Conservation (phyloP, 176 grass and related monocot species). For the Bolboschoenus planiculmis region DNA sequence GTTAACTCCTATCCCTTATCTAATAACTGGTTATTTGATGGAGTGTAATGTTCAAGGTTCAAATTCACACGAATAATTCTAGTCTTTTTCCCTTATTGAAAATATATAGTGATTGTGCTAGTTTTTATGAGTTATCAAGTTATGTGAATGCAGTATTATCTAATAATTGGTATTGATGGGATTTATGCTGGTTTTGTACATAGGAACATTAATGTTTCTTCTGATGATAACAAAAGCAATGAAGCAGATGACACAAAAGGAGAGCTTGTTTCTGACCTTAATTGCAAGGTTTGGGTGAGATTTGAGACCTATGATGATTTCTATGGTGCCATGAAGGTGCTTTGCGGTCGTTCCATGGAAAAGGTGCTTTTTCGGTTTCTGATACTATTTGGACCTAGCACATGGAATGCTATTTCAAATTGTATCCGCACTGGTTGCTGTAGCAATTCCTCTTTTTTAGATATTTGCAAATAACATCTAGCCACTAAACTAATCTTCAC, state of each 20-base stretch:
- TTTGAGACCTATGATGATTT: conserved; percentile 81
- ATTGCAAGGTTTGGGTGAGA: conserved; percentile 85
- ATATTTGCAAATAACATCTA: neutral
- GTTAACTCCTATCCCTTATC: neutral
- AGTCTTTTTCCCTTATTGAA: neutral
- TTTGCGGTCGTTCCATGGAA: conserved; percentile 70
- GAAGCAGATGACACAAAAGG: conserved; percentile 34
- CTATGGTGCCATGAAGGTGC: conserved; percentile 69
- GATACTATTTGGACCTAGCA: neutral
- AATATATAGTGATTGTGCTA: neutral
- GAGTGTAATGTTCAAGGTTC: neutral
- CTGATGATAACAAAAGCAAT: conserved; percentile 48
- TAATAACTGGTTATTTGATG: neutral
- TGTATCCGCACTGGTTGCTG: neutral
- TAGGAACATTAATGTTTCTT: conserved; percentile 65
- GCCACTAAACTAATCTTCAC: neutral
- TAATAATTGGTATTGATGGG: neutral
- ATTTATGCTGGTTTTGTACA: neutral
- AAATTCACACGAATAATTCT: neutral
- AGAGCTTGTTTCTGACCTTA: conserved; percentile 70
- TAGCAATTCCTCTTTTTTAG: neutral
- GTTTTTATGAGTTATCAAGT: neutral
- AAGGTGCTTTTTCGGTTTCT: conserved; percentile 42
- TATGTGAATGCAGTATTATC: neutral
- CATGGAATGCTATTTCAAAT: neutral